Evolutionary conservation across 352 stramenopile genomes (phyloP), one percentile per base, ranked within the genome.

Genomic region (Thraustotheca clavata): DNA sequence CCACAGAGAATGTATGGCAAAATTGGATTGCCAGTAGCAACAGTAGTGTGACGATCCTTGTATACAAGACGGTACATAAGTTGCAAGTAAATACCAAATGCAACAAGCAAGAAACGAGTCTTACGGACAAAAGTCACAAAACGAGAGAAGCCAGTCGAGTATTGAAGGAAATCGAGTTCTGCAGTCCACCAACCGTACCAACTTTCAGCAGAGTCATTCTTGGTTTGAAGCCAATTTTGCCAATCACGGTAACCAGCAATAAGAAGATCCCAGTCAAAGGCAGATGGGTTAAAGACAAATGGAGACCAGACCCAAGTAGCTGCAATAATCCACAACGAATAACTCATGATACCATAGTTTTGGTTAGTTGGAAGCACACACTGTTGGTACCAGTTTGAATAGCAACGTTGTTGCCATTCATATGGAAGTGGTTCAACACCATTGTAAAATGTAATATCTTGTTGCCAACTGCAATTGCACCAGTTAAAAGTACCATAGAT

Each of bases 191-290:
- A 94, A 16, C 86, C 86, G 59, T 87, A 88, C 86, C 86, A 94
- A 70, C 79, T 89, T 46, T 91, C 80, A 16, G 86, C 79, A 16
- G 83, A 92, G 66, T 94, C 86, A 27, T 94, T 93, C 12, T 79
- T 89, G 36, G 83, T 92, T 20, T 71, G 74, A 60, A 99, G 89
- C 95, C 95, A 99, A 59, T 91, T 86, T 39, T 98, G 83, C 86
- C 93, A 99, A 62, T 93, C 81, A 49, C 86, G 87, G 72, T 89
- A 98, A 77, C 98, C 96, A 20, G 89, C 79, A 26, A 89, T 88
- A 35, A 98, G 86, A 72, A 98, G 95, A 73, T 97, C 91, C 95
- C 95, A 99, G 67, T 99, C 96, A 62, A 99, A 91, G 31, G 93
- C 97, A 35, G 97, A 29, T 26, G 60, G 59, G 57, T 59, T 71